Conservation (phyloP, 768 basidiomycete species). For the Naganishia randhawae region DNA sequence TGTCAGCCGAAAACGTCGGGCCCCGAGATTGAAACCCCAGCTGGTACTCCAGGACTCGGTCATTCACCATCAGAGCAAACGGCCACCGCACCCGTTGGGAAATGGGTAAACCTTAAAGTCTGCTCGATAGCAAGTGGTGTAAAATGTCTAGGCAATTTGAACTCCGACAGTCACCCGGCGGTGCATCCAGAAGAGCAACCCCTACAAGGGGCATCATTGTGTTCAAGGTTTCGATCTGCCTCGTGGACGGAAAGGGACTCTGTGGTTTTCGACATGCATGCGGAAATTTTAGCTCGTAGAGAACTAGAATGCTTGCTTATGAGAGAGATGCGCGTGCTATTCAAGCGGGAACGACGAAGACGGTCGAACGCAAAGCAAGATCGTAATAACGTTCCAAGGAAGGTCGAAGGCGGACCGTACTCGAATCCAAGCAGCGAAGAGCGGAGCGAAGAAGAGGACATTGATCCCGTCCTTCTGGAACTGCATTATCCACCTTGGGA, state of each 20-base stretch:
- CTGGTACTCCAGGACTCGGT: background rate
- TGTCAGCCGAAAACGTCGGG: background rate
- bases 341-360: background rate
- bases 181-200: background rate
- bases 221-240: background rate
- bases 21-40: background rate
- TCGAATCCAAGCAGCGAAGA: background rate
- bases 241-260: slow-evolving; percentile 5
- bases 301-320: slow-evolving; percentile 28
- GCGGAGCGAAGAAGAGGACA: background rate
- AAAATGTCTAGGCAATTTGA: slow-evolving; percentile 18
- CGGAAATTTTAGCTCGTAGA: slow-evolving; percentile 25
- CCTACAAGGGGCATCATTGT: background rate
- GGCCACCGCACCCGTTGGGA: background rate
- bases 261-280: slow-evolving; percentile 28
- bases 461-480: slow-evolving; percentile 5
- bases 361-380: background rate
- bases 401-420: background rate
- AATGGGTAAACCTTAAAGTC: background rate
- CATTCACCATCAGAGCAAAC: background rate
- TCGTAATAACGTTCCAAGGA: background rate
- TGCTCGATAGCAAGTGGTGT: slow-evolving; percentile 26
- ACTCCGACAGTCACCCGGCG: background rate
- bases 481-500: background rate
- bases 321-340: slow-evolving; percentile 10